Percentiles rank a stretch among this genome's conserved stretches.
phyloP scores from a whole-genome alignment of 2,329 filamentous ascomycete species.

The Sarocladium strictum region DNA sequence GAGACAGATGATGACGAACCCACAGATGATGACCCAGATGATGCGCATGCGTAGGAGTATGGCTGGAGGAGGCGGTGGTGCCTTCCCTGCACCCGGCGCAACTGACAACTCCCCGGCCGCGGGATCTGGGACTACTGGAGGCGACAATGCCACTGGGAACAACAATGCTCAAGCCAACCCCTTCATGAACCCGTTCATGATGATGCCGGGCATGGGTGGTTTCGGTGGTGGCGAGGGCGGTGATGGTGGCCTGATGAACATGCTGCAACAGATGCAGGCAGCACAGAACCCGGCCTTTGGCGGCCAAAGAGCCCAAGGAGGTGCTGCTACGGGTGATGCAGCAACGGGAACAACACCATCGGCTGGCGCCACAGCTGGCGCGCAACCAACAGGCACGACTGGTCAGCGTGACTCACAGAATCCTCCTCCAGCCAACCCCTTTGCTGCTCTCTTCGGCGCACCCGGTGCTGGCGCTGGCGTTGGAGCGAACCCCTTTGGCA shows the following conservation, averaged over 20 bases:
- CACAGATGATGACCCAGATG: constrained; percentile 74
- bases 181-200: constrained; percentile 31
- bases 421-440: constrained; percentile 54
- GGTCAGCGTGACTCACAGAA: constrained; percentile 18
- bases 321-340: background rate
- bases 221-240: constrained; percentile 10
- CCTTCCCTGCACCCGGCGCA: constrained; percentile 85
- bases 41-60: constrained; percentile 75
- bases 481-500: constrained; percentile 34
- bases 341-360: constrained; percentile 9
- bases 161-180: constrained; percentile 33
- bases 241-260: constrained; percentile 11
- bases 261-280: constrained; percentile 13
- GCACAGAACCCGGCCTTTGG: background rate
- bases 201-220: constrained; percentile 12
- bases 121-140: constrained; percentile 21
- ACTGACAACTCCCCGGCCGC: constrained; percentile 75
- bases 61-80: constrained; percentile 42
- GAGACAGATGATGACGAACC: constrained; percentile 88
- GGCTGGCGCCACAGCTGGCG: constrained; percentile 5
- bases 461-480: constrained; percentile 18
- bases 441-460: constrained; percentile 56
- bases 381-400: background rate
- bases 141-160: constrained; percentile 22
- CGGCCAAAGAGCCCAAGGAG: background rate